Evolutionary conservation across 139 green algal species (phyloP), one percentile per base, ranked within the genome.

Genomic region (Spirogloea muscicola): DNA sequence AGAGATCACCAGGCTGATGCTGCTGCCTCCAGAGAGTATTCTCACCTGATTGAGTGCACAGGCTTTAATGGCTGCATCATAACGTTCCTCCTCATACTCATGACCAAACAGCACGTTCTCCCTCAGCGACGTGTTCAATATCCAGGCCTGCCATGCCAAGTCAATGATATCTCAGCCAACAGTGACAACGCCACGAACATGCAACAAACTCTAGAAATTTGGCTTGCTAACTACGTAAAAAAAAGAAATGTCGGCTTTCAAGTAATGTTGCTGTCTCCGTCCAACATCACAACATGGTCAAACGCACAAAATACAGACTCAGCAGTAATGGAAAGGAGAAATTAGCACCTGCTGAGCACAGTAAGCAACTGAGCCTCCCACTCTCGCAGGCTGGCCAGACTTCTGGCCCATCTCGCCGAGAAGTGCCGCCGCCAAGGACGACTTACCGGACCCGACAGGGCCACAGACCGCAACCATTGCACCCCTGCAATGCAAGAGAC

Each of bases 31-130:
- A n/a, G n/a, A n/a, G n/a, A n/a, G n/a, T n/a, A n/a, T n/a, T 4
- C 58, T 77, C 38, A 79, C 72, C 62, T 77, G 31, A 9, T 61
- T 49, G 31, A 88, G 79, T 42, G 78, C 73, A 39, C 67, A 77
- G 7, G 67, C 74, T 0, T 59, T n/a, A 21, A 87, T 16, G 16
- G 72, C 55, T 9, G 49, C 34, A 49, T 82, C 16, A 64, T 83
- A 89, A 4, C 68, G 38, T 4, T 78, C 52, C 40, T 70, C 34
- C 21, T 88, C 74, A 34, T 75, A 81, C 41, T 64, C 46, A 25
- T 66, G 51, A 25, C 83, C 83, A 43, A 88, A 82, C 13, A 85
- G 29, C 40, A 88, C 80, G 73, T 88, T 88, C 1, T 87, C 55
- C 3, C 67, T 40, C 27, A 88, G 64, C 0, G 84, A 84, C 66